phyloP scores from a whole-genome alignment of 2,329 filamentous ascomycete species.

The Claviceps fusiformis region DNA sequence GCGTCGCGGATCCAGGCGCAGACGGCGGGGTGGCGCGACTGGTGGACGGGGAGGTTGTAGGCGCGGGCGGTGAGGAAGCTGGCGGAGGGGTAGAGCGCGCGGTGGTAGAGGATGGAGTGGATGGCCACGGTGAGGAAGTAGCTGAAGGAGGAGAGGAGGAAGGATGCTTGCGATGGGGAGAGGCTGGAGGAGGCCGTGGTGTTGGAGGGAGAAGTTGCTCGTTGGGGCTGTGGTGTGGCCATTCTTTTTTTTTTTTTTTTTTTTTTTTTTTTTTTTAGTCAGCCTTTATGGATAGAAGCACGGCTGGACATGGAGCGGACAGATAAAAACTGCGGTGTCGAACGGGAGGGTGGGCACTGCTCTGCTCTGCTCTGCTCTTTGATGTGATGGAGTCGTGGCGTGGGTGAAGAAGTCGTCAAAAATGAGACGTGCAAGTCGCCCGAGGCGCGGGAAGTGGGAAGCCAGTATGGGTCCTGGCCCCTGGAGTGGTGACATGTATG shows the following conservation, averaged over 20 bases:
- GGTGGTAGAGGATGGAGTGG: slow-evolving; percentile 77
- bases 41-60: slow-evolving; percentile 73
- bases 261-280: background rate
- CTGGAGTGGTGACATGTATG: too few relatives aligned
- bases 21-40: slow-evolving; percentile 74
- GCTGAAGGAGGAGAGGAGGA: slow-evolving; percentile 55
- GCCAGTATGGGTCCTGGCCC: too few relatives aligned
- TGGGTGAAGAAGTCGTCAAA: too few relatives aligned
- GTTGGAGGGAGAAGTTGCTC: background rate
- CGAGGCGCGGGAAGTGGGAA: too few relatives aligned
- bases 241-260: background rate
- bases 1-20: slow-evolving; percentile 79
- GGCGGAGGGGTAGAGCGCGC: slow-evolving; percentile 59
- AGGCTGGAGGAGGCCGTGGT: slow-evolving; percentile 12
- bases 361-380: too few relatives aligned
- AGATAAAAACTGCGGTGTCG: too few relatives aligned
- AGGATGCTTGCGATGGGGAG: slow-evolving; percentile 20
- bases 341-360: too few relatives aligned
- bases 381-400: too few relatives aligned
- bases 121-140: slow-evolving; percentile 71
- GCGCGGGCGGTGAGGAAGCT: slow-evolving; percentile 71
- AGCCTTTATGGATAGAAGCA: too few relatives aligned
- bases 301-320: too few relatives aligned
- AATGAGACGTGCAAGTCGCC: too few relatives aligned
- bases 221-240: background rate